Evolutionary conservation across 2,329 filamentous ascomycete species (phyloP), one percentile per base, ranked within the genome.

Genomic region (Drechslera avenae): DNA sequence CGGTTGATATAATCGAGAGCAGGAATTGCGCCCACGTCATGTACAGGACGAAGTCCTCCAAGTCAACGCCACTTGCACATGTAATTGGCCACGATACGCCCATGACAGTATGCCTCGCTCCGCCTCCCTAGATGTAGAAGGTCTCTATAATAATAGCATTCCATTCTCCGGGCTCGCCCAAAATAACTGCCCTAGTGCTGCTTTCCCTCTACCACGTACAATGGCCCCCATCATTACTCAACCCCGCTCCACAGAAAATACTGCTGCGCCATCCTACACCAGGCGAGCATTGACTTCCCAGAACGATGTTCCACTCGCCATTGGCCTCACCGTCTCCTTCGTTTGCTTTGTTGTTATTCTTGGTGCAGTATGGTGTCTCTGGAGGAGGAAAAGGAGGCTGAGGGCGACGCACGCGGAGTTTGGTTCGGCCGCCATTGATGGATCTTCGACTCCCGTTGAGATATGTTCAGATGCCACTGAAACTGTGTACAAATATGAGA

Each of bases 21-120:
- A 3, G 5, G 10, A 8, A 28, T 16, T 17, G 37, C 23, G 17
- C 18, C 21, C 12, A 16, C 12, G 18, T 40, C 19, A 14, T 40
- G 37, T 16, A 40, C 14, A 40, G 14, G 14, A 30, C 13, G 6
- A 13, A 21, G 33, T 37, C 33, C 33, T 31, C 30, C 33, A 13
- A 12, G 17, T 21, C 18, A 10, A 19, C 23, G 26, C 35, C 16
- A 39, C 34, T 26, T 46, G 44, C 44, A 34, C n/a, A 0, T 31
- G 3, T 46, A 35, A 39, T 46, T 46, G 44, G 35, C 14, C 13
- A 17, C 8, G 2, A 13, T 19, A 28, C 12, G 18, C n/a, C 12
- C 6, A 17, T 8, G 23, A 21, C 28, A 40, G 44, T 47, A 28
- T 40, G 44, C 44, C 44, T 47, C 44, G 33, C 19, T 35, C 44